Base-by-base conservation (phyloP, 768 basidiomycete genomes). In the Hebeloma cylindrosporum region DNA sequence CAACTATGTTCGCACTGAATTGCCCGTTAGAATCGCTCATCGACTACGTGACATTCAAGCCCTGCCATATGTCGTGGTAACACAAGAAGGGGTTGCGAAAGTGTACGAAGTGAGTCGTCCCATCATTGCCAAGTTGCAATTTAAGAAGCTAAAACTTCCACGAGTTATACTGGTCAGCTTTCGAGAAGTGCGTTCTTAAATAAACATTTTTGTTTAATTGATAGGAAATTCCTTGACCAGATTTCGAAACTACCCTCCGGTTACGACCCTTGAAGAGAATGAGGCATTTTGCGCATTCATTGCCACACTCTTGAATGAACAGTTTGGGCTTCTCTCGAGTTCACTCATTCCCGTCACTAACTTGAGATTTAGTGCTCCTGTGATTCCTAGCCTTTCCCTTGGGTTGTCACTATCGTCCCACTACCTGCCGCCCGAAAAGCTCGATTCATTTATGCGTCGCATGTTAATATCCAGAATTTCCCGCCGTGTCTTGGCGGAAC, bases 391-490 rank as follows among this genome's bases (percentile, higher is more conserved):
- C 58, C 73, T 90, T 7, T 83, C 85, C 11, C 79, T 93, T 4
- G 90, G 92, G 4, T 70, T 93, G 23, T 90, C 91, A 17, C 73
- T 93, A n/a, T 82, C 89, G 0, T 92, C 91, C 11, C 84, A 82
- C 1, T 80, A 84, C 60, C 76, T 94, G 6, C 71, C 79, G 0
- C 84, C 92, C 0, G 89, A 92, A 47, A 74, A 78, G 29, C 73
- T 94, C 9, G 91, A 93, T 61, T 75, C 87, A 2, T 91, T 93
- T 63, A 90, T 93, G 85, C 79, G 83, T 17, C 81, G 91, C 17
- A 95, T 95, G 92, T 76, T 95, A 7, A 78, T 91, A 37, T 93
- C 92, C 2, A 78, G 92, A 41, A 93, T 93, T 61, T 93, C 91
- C 9, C 78, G 92, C 16, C 82, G 92, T 23, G 93, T 95, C 23